phyloP scores from a whole-genome alignment of 441 rosid genomes.

The Gossypium gossypioides region DNA sequence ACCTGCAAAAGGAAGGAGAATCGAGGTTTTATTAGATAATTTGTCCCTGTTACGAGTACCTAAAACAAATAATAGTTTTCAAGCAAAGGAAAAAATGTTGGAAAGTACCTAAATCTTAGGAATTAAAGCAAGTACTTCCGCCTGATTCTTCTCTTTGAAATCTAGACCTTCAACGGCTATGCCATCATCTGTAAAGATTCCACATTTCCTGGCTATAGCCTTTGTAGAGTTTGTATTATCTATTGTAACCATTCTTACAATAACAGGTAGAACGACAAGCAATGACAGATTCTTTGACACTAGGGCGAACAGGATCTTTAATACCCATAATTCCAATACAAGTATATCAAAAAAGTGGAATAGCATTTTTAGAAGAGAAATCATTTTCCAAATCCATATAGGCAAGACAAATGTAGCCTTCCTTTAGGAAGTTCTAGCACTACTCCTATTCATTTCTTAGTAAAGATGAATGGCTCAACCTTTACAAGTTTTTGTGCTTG shows the following conservation, averaged over 20 bases:
- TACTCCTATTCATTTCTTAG: constrained; percentile 65
- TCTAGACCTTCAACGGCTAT: constrained; percentile 62
- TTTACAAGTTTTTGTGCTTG: constrained; percentile 44
- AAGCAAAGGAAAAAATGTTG: background rate
- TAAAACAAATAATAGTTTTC: background rate
- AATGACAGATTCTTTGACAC: constrained; percentile 62
- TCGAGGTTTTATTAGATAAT: background rate
- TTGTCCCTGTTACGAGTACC: background rate
- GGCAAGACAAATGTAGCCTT: constrained; percentile 45
- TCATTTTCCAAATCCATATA: constrained; percentile 44
- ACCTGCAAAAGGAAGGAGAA: constrained; percentile 28
- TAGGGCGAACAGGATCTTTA: constrained; percentile 65
- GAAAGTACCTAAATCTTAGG: constrained; percentile 67
- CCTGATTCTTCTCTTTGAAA: constrained; percentile 47
- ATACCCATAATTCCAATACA: constrained; percentile 66
- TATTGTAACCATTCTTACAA: constrained; percentile 63
- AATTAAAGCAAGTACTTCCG: constrained; percentile 52
- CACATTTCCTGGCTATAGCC: constrained; percentile 66
- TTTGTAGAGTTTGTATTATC: constrained; percentile 65
- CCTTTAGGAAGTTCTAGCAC: constrained; percentile 53
- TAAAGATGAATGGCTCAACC: constrained; percentile 73
- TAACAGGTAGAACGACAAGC: constrained; percentile 46
- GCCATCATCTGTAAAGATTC: constrained; percentile 62
- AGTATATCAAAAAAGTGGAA: constrained; percentile 56
- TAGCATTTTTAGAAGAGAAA: constrained; percentile 37